Evolutionary conservation across 495 filamentous ascomycete species (phyloP).

Genomic region (Aspergillus baeticus): DNA sequence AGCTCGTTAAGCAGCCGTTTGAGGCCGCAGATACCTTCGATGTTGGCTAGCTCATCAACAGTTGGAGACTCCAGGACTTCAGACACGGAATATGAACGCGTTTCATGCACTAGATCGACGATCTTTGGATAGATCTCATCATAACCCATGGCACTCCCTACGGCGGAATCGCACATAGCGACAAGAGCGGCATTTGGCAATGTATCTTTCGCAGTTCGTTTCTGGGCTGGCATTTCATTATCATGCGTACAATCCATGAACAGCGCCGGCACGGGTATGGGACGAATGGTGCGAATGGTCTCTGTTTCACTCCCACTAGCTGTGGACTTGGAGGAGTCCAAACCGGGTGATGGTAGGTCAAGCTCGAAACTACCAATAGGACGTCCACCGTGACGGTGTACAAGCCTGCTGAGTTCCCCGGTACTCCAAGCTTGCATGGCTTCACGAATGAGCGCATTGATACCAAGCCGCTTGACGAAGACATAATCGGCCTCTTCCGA

Average conservation of each 20-base stretch:
- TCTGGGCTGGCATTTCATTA: constrained; percentile 94
- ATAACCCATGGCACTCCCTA: constrained; percentile 97
- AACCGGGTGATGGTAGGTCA: constrained; percentile 52
- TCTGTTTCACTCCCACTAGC: constrained; percentile 48
- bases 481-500: constrained; percentile 94
- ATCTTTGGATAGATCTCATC: constrained; percentile 94
- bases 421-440: constrained; percentile 99
- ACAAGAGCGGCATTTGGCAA: constrained; percentile 95
- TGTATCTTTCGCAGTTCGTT: constrained; percentile 90
- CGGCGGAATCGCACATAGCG: constrained; percentile 89
- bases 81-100: constrained; percentile 68
- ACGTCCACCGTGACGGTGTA: constrained; percentile 90
- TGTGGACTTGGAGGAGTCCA: constrained; percentile 28
- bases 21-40: constrained; percentile 78
- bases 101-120: constrained; percentile 88
- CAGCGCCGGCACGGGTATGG: constrained; percentile 82
- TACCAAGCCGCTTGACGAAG: constrained; percentile 87
- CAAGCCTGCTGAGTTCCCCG: constrained; percentile 81
- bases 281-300: constrained; percentile 70
- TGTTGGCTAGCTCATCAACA: constrained; percentile 59
- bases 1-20: constrained; percentile 91
- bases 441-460: constrained; percentile 89
- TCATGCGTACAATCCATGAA: constrained; percentile 99
- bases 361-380: constrained; percentile 96
- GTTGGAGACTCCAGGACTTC: constrained; percentile 58